Evolutionary conservation across 2,329 filamentous ascomycete species (phyloP).

Genomic region (Fusarium hostae): DNA sequence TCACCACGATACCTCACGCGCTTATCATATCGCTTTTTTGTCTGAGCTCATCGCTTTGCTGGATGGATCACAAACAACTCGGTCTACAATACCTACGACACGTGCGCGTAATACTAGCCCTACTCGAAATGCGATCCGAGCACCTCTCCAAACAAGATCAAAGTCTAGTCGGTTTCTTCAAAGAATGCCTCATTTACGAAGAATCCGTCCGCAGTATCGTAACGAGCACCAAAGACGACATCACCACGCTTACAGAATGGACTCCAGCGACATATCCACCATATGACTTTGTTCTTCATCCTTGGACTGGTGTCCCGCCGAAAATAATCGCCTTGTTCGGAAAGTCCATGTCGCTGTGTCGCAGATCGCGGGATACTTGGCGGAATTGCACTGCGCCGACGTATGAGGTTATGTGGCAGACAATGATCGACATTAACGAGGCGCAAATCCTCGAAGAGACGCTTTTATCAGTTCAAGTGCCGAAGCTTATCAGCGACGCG

Average conservation of each 20-base stretch:
- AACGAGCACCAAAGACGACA: slow-evolving; percentile 31
- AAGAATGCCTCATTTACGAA: slow-evolving; percentile 35
- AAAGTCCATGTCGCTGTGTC: slow-evolving; percentile 36
- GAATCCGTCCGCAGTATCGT: slow-evolving; percentile 36
- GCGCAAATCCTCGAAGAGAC: slow-evolving; percentile 34
- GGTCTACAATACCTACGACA: slow-evolving; percentile 36
- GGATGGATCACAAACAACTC: slow-evolving; percentile 36
- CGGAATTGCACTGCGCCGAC: slow-evolving; percentile 30
- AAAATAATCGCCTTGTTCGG: slow-evolving; percentile 34
- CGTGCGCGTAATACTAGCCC: slow-evolving; percentile 29
- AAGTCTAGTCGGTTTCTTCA: slow-evolving; percentile 31
- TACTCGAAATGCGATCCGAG: slow-evolving; percentile 29
- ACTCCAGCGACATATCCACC: slow-evolving; percentile 4
- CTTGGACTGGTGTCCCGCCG: slow-evolving; percentile 36
- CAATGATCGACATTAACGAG: slow-evolving; percentile 34
- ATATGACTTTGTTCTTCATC: slow-evolving; percentile 31
- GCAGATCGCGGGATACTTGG: slow-evolving; percentile 34
- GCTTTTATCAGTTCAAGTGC: slow-evolving; percentile 28
- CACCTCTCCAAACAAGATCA: slow-evolving; percentile 22
- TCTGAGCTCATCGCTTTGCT: slow-evolving; percentile 37
- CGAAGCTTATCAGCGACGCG: slow-evolving; percentile 6
- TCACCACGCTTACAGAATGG: slow-evolving; percentile 36
- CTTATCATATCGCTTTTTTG: slow-evolving; percentile 35
- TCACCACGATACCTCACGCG: slow-evolving; percentile 19
- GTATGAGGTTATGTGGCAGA: slow-evolving; percentile 36